Evolutionary conservation across 805 yeast species (phyloP), one percentile per base, ranked within the genome.

Genomic region (Candida gorgasii): DNA sequence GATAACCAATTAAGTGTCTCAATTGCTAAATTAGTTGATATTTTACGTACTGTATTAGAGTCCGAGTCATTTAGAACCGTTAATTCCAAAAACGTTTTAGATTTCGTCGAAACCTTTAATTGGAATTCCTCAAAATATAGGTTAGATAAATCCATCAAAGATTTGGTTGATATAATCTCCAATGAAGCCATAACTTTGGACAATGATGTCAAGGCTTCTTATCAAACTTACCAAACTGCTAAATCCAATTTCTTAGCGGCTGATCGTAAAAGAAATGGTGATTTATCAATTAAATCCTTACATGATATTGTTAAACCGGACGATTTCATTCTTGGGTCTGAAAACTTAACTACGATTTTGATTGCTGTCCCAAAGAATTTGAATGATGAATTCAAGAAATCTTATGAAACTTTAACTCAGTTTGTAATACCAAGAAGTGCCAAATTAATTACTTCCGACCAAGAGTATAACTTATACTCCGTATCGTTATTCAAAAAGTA

Each of bases 341-440:
- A 92, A 49, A 87, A 90, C 63, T 75, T 93, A 59, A 81, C 82
- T 36, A 89, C 97, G 0, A 73, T 88, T n/a, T 72, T 93, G 44
- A 73, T 93, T 40, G 99, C 92, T 0, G 95, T 93, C 17, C 98
- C 98, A 42, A 80, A 80, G 57, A 63, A 65, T 44, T 66, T 76
- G 49, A 72, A 76, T 46, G 63, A 72, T 32, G 84, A 79, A 26
- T 93, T 89, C 58, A 63, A 82, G 46, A 67, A 69, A 48, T 57
- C 75, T 11, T 93, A 93, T 67, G 99, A 93, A 69, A 75, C 86
- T 3, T 65, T 89, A 47, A 69, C 84, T 14, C 73, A 78, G 35
- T 84, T 88, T 73, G 96, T 93, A 28, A 95, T 93, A 27, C 99
- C 99, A 44, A 82, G 97, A 56, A 80, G 89, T 27, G 97, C 97